phyloP scores from a whole-genome alignment of 1,139 yeast species.

The Suhomyces choctaworum region DNA sequence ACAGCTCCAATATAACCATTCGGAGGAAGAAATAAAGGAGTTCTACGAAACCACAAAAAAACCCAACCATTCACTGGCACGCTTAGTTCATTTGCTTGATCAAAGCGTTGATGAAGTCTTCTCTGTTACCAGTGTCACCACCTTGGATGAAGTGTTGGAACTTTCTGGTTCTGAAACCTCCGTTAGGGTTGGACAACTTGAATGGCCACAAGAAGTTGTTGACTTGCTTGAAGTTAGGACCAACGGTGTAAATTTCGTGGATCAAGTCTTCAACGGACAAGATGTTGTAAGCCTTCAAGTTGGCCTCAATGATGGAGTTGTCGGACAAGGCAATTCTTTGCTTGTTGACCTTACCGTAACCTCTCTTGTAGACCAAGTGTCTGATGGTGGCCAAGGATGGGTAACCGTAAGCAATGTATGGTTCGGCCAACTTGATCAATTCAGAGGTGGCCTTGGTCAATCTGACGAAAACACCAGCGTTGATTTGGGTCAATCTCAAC shows the following conservation, averaged over 20 bases:
- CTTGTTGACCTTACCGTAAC: constrained; percentile 98
- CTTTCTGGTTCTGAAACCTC: constrained; percentile 99
- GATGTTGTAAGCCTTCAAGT: constrained; percentile 96
- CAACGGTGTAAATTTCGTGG: constrained; percentile 98
- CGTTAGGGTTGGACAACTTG: constrained; percentile 98
- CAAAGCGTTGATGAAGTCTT: constrained; percentile 95
- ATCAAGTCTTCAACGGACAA: constrained; percentile 95
- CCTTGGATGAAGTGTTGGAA: constrained; percentile 99
- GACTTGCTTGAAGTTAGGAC: constrained; percentile 99
- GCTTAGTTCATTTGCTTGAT: constrained; percentile 93
- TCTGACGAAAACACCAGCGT: constrained; percentile 97
- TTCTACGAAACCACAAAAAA: constrained; percentile 13
- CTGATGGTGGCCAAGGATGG: constrained; percentile 96
- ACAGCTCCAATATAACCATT: constrained; percentile 11
- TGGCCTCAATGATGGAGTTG: constrained; percentile 90
- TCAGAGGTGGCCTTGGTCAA: constrained; percentile 98
- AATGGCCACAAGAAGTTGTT: constrained; percentile 99
- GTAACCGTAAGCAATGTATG: constrained; percentile 99
- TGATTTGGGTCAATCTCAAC: constrained; percentile 96
- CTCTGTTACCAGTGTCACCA: constrained; percentile 99
- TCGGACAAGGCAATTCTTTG: constrained; percentile 96
- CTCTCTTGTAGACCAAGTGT: constrained; percentile 98
- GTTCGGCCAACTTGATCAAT: constrained; percentile 96
- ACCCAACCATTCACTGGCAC: constrained; percentile 11
- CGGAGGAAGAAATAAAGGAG: constrained; percentile 18